These are phyloP conservation scores for Lolium rigidum DNA, from an alignment of 176 grass and related monocot genomes.

Conservation along the genomic window DNA sequence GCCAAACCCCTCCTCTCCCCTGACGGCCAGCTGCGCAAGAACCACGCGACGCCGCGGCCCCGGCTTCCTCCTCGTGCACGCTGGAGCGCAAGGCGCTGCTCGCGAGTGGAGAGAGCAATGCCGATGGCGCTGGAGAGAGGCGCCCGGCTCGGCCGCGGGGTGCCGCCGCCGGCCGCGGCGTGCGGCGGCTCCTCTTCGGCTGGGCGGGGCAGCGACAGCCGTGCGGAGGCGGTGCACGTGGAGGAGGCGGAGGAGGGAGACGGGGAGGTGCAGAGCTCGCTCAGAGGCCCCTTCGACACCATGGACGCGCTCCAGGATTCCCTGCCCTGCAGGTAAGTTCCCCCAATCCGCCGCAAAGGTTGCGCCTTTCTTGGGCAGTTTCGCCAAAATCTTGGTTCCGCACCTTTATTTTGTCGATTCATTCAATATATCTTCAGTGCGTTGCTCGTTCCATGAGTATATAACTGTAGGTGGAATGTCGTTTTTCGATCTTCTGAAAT, in stretches of 20 bases:
- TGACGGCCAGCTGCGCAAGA: slow-evolving; percentile 10
- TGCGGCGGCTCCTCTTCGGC: slow-evolving; percentile 49
- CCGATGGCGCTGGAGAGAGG: slow-evolving; percentile 56
- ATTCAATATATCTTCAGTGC: background rate
- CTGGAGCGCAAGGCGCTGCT: no score
- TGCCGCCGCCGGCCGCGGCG: background rate
- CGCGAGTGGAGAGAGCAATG: slow-evolving; percentile 30
- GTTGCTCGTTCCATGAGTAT: background rate
- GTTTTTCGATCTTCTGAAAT: slow-evolving; percentile 1
- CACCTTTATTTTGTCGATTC: background rate
- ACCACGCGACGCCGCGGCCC: background rate
- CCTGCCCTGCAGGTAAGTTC: slow-evolving; percentile 64
- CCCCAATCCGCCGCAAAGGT: slow-evolving; percentile 15
- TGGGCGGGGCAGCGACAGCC: slow-evolving; percentile 59
- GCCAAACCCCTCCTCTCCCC: slow-evolving; percentile 38
- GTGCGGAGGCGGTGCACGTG: slow-evolving; percentile 23
- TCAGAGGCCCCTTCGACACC: slow-evolving; percentile 68
- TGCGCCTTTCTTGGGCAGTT: slow-evolving; percentile 1
- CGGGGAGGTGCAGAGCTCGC: slow-evolving; percentile 77
- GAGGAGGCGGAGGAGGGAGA: slow-evolving; percentile 57
- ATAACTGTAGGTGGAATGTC: background rate
- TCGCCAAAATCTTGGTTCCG: background rate
- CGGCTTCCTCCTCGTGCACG: background rate
- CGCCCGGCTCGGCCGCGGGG: slow-evolving; percentile 6
- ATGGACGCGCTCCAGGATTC: slow-evolving; percentile 80